A percentile compares a stretch with the other conserved stretches of the same genome.
Evolutionary conservation across 441 rosid genomes (phyloP).

Genomic region (Syzygium malaccense): DNA sequence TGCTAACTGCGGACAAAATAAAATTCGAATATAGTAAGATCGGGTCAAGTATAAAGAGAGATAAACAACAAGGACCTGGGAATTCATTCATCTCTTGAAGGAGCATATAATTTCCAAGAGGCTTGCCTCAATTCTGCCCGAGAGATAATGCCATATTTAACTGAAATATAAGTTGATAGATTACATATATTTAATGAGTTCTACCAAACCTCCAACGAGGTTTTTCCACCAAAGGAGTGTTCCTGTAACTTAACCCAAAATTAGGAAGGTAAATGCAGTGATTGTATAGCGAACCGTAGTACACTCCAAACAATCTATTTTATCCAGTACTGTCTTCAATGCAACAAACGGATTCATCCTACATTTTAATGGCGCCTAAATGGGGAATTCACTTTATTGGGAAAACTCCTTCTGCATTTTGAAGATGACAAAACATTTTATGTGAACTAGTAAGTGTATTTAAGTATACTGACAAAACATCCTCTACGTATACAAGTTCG

Average conservation of each 20-base stretch:
- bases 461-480: background rate
- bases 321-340: too few relatives aligned
- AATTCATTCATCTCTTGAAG: background rate
- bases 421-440: background rate
- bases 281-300: background rate
- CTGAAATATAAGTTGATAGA: background rate
- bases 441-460: background rate
- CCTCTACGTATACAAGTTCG: background rate
- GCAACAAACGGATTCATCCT: too few relatives aligned
- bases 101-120: background rate
- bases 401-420: background rate
- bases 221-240: background rate
- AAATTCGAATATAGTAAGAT: background rate
- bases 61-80: background rate
- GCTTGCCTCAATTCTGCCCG: background rate
- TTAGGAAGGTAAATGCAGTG: background rate
- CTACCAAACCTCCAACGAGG: background rate
- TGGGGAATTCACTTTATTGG: background rate
- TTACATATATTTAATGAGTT: background rate
- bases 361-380: background rate
- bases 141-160: background rate
- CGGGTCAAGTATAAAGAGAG: background rate
- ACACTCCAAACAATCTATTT: background rate
- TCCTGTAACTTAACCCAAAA: background rate
- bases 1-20: background rate